A percentile compares a stretch with the other conserved stretches of the same genome.
phyloP scores from a whole-genome alignment of 108 stramenopile species.

The Fistulifera pelliculosa region DNA sequence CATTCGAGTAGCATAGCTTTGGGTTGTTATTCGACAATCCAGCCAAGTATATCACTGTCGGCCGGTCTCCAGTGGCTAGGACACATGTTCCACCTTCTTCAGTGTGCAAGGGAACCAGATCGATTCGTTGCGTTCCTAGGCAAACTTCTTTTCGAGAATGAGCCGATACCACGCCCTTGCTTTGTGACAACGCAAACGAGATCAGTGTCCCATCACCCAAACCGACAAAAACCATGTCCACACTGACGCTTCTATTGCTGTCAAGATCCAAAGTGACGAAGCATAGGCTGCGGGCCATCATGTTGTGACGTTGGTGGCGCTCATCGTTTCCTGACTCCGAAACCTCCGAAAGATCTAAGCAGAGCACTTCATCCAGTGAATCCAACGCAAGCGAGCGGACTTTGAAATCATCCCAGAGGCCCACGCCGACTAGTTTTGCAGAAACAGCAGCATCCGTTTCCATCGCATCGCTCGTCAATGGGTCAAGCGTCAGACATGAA shows the following conservation, averaged over 20 bases:
- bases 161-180: conserved; percentile 27
- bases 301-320: conserved; percentile 43
- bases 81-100: conserved; percentile 75
- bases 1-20: conserved; percentile 88
- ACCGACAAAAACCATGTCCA: conserved; percentile 90
- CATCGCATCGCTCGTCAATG: conserved; percentile 47
- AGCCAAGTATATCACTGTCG: conserved; percentile 90
- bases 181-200: conserved; percentile 56
- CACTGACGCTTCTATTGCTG: conserved; percentile 14
- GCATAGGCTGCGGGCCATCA: conserved; percentile 79
- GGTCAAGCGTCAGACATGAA: conserved; percentile 85
- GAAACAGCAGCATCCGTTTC: conserved; percentile 22
- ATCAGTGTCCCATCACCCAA: conserved; percentile 92
- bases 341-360: conserved; percentile 31
- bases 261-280: conserved; percentile 59
- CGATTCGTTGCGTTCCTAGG: conserved; percentile 90
- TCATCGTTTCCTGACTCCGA: conserved; percentile 22
- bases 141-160: conserved; percentile 84
- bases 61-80: conserved; percentile 92
- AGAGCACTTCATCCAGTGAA: conserved; percentile 21
- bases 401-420: conserved; percentile 88
- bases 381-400: conserved; percentile 78
- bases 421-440: conserved; percentile 30
- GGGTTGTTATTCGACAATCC: conserved; percentile 64
- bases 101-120: conserved; percentile 64